Percentiles rank a stretch among this genome's conserved stretches.
phyloP scores from a whole-genome alignment of 805 yeast genomes.

The Candida yuanshanica region DNA sequence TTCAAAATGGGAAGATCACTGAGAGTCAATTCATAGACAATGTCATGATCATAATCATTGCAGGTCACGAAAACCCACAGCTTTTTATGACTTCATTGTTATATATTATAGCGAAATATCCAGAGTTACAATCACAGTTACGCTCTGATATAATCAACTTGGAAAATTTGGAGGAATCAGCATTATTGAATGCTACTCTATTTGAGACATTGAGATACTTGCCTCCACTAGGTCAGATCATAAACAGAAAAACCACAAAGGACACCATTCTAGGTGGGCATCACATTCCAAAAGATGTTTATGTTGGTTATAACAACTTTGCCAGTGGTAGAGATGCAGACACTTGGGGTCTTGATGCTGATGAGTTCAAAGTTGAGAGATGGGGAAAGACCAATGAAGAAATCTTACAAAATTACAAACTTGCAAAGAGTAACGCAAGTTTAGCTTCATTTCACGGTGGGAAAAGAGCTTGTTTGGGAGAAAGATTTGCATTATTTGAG shows the following conservation, averaged over 20 bases:
- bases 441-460: constrained; percentile 57
- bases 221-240: constrained; percentile 54
- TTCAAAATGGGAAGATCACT: constrained; percentile 31
- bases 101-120: constrained; percentile 40
- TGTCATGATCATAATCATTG: constrained; percentile 48
- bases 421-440: constrained; percentile 38
- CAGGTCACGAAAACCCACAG: constrained; percentile 63
- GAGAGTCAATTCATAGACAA: constrained; percentile 48
- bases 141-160: constrained; percentile 18
- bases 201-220: constrained; percentile 44
- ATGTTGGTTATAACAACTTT: constrained; percentile 51
- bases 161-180: constrained; percentile 15
- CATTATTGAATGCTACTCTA: constrained; percentile 31
- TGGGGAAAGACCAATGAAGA: constrained; percentile 43
- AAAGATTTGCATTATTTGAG: constrained; percentile 47
- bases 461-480: constrained; percentile 55
- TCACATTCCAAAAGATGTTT: constrained; percentile 42
- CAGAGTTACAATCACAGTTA: constrained; percentile 27
- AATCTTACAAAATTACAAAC: constrained; percentile 34
- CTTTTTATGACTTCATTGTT: constrained; percentile 41
- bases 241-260: constrained; percentile 41
- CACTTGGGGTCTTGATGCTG: constrained; percentile 42
- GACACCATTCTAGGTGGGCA: constrained; percentile 34
- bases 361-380: constrained; percentile 40
- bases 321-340: constrained; percentile 41